These are phyloP conservation scores for Hypoxylon sp. DNA, from an alignment of 2,329 filamentous ascomycete species.

Conservation along the genomic window DNA sequence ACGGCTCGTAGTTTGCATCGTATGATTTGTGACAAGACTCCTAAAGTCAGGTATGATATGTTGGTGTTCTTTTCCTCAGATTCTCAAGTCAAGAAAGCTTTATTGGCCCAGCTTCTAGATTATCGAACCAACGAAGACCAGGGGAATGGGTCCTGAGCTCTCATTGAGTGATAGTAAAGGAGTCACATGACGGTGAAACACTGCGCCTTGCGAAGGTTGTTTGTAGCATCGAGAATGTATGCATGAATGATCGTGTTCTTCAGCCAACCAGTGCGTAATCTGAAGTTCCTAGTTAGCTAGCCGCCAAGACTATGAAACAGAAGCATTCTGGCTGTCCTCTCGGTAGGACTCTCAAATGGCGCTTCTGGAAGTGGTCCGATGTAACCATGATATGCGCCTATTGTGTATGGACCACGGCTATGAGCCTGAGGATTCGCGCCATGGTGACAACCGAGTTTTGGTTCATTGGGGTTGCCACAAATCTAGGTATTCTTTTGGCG, in stretches of 20 bases:
- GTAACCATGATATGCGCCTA: slow-evolving; percentile 19
- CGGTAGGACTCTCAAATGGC: slow-evolving; percentile 11
- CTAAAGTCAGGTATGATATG: neutral
- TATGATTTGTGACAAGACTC: slow-evolving; percentile 9
- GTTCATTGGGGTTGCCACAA: slow-evolving; percentile 12
- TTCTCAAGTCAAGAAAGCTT: neutral
- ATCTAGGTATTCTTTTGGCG: slow-evolving; percentile 1
- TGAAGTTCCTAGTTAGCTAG: slow-evolving; percentile 18
- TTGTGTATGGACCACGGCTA: slow-evolving; percentile 17
- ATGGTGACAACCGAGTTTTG: slow-evolving; percentile 20
- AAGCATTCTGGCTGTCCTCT: slow-evolving; percentile 21
- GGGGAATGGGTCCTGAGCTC: slow-evolving; percentile 6
- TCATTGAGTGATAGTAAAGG: slow-evolving; percentile 21
- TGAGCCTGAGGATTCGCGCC: slow-evolving; percentile 19
- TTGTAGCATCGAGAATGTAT: slow-evolving; percentile 16
- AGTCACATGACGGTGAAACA: slow-evolving; percentile 45
- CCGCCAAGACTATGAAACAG: slow-evolving; percentile 17
- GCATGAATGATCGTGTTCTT: slow-evolving; percentile 6
- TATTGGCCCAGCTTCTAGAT: slow-evolving; percentile 13
- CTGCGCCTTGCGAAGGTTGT: slow-evolving; percentile 36
- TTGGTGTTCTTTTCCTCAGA: slow-evolving; percentile 6
- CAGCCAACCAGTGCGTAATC: slow-evolving; percentile 13
- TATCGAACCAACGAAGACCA: slow-evolving; percentile 23
- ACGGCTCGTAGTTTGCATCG: slow-evolving; percentile 8
- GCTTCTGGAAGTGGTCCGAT: slow-evolving; percentile 10